These are phyloP conservation scores for Lipomyces chichibuensis DNA, from an alignment of 805 yeast species.

Conservation along the genomic window DNA sequence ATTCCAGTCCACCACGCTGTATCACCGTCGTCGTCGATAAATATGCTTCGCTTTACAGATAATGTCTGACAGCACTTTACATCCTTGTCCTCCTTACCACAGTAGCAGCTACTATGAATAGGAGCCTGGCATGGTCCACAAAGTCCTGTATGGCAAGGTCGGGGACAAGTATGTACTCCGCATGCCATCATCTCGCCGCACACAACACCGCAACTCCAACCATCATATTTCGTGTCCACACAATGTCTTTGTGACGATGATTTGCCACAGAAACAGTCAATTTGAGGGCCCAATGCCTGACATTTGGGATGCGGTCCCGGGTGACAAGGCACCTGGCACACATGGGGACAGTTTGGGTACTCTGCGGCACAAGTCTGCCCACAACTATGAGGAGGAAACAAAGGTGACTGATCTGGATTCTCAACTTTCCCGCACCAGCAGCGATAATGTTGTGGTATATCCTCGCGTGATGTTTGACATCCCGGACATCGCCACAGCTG, in stretches of 20 bases:
- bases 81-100: constrained; percentile 60
- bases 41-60: constrained; percentile 19
- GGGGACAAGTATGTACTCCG: constrained; percentile 66
- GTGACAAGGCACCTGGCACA: constrained; percentile 76
- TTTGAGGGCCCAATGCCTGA: constrained; percentile 72
- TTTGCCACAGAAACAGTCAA: constrained; percentile 76
- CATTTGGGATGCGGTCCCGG: constrained; percentile 88
- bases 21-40: constrained; percentile 37
- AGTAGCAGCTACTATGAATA: constrained; percentile 64
- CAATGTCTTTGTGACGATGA: constrained; percentile 69
- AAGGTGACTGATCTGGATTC: constrained; percentile 55
- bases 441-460: constrained; percentile 59
- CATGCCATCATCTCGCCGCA: constrained; percentile 72
- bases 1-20: constrained; percentile 54
- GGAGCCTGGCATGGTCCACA: constrained; percentile 72
- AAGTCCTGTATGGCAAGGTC: constrained; percentile 74
- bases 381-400: constrained; percentile 80
- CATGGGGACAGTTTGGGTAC: constrained; percentile 63
- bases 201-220: constrained; percentile 66
- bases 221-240: constrained; percentile 67
- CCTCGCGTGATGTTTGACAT: constrained; percentile 57
- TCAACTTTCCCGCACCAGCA: constrained; percentile 90
- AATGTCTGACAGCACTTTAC: constrained; percentile 51
- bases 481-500: constrained; percentile 84
- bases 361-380: constrained; percentile 76